Conservation (phyloP, 257 asterid species). For the Capsicum baccatum region DNA sequence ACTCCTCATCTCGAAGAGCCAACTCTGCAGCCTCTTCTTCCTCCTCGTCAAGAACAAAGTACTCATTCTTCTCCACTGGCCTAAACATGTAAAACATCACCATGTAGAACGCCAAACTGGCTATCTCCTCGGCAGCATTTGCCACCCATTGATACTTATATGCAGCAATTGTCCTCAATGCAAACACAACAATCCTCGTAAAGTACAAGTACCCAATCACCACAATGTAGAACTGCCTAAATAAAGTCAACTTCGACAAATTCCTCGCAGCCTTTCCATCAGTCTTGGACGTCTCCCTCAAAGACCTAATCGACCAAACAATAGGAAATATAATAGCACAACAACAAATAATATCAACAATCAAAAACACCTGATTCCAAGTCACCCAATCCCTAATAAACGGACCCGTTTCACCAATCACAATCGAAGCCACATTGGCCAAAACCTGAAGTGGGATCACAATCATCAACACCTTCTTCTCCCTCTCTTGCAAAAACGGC, state of each 20-base stretch:
- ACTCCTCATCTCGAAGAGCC: constrained; percentile 90
- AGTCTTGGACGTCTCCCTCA: constrained; percentile 95
- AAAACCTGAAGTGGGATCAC: constrained; percentile 94
- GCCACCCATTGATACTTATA: constrained; percentile 98
- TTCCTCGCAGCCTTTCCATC: constrained; percentile 99
- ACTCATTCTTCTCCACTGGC: constrained; percentile 90
- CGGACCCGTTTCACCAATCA: constrained; percentile 96
- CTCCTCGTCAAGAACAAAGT: constrained; percentile 86
- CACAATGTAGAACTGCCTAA: constrained; percentile 92
- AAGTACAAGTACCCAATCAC: constrained; percentile 93
- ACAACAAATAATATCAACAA: constrained; percentile 91
- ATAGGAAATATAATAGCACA: constrained; percentile 93
- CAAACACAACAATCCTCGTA: constrained; percentile 95
- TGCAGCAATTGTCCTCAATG: constrained; percentile 84
- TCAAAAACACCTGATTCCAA: constrained; percentile 88
- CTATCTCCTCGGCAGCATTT: constrained; percentile 92
- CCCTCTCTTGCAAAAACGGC: constrained; percentile 92
- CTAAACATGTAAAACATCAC: constrained; percentile 96
- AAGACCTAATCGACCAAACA: constrained; percentile 93
- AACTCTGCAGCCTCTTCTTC: constrained; percentile 93
- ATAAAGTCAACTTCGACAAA: constrained; percentile 81
- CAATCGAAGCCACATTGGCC: constrained; percentile 89
- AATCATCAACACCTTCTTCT: constrained; percentile 93
- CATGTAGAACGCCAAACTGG: constrained; percentile 73
- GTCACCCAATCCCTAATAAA: constrained; percentile 92